Conservation (phyloP, 257 asterid genomes). For the Lantana camara region DNA sequence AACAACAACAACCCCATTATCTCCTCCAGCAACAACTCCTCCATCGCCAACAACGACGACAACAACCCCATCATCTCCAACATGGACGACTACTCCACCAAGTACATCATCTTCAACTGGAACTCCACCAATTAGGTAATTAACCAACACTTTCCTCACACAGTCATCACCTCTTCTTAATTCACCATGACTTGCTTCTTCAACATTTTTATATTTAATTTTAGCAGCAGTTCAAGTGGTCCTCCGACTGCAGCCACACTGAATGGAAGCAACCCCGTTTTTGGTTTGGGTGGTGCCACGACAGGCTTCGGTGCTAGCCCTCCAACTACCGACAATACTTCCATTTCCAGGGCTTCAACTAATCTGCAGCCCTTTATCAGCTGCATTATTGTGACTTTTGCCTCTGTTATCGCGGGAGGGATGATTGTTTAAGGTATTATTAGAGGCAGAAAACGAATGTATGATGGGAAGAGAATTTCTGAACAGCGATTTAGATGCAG, state of each 20-base stretch:
- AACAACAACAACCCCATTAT: slow-evolving; percentile 34
- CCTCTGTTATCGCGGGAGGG: slow-evolving; percentile 37
- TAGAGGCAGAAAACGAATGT: not conserved
- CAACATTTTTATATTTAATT: not conserved
- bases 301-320: slow-evolving; percentile 47
- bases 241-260: slow-evolving; percentile 43
- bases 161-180: not conserved
- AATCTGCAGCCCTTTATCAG: slow-evolving; percentile 44
- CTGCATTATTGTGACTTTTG: slow-evolving; percentile 36
- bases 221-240: slow-evolving; percentile 47
- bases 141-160: not conserved
- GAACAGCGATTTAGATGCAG: slow-evolving; percentile 23
- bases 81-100: slow-evolving; percentile 35
- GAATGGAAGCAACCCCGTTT: slow-evolving; percentile 51
- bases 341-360: slow-evolving; percentile 51
- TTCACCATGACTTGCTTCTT: not conserved
- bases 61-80: slow-evolving; percentile 19
- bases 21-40: slow-evolving; percentile 31
- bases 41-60: not conserved
- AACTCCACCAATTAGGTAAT: slow-evolving; percentile 49
- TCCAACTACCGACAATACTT: slow-evolving; percentile 33
- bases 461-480: slow-evolving; percentile 24
- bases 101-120: slow-evolving; percentile 55
- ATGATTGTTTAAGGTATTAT: slow-evolving; percentile 31
- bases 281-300: slow-evolving; percentile 37